These are phyloP conservation scores for Articulospora tetracladia DNA, from an alignment of 495 filamentous ascomycete species.

Conservation along the genomic window DNA sequence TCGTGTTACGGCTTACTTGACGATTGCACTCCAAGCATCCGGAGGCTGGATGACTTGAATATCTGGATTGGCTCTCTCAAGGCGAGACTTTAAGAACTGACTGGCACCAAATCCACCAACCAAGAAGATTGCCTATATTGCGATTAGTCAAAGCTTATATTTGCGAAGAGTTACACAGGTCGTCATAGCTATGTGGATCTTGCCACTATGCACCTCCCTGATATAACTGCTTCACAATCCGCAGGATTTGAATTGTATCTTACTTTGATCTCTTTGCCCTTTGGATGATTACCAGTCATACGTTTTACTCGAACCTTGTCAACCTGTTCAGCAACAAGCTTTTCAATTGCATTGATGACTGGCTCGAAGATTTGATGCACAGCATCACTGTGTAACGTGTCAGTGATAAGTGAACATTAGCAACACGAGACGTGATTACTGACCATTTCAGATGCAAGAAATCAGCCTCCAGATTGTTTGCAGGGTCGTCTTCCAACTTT, in stretches of 20 bases:
- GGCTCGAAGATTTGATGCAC: slow-evolving; percentile 35
- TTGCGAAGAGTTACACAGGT: too few relatives aligned
- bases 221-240: too few relatives aligned
- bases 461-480: slow-evolving; percentile 18
- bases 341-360: slow-evolving; percentile 31
- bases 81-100: slow-evolving; percentile 30
- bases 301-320: slow-evolving; percentile 15
- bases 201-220: too few relatives aligned
- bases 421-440: not conserved
- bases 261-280: slow-evolving; percentile 9
- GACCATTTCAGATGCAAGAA: slow-evolving; percentile 26
- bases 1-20: slow-evolving; percentile 26
- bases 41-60: slow-evolving; percentile 37
- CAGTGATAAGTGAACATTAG: not conserved
- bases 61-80: slow-evolving; percentile 25
- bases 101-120: slow-evolving; percentile 42
- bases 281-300: not conserved
- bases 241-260: not conserved
- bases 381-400: slow-evolving; percentile 27
- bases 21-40: slow-evolving; percentile 35
- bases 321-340: slow-evolving; percentile 34
- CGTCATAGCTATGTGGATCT: too few relatives aligned
- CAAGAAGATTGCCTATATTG: slow-evolving; percentile 11
- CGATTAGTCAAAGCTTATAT: too few relatives aligned
- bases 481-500: slow-evolving; percentile 24